Conservation (phyloP, 176 grass and related monocot species). For the Calamus simplicifolius region DNA sequence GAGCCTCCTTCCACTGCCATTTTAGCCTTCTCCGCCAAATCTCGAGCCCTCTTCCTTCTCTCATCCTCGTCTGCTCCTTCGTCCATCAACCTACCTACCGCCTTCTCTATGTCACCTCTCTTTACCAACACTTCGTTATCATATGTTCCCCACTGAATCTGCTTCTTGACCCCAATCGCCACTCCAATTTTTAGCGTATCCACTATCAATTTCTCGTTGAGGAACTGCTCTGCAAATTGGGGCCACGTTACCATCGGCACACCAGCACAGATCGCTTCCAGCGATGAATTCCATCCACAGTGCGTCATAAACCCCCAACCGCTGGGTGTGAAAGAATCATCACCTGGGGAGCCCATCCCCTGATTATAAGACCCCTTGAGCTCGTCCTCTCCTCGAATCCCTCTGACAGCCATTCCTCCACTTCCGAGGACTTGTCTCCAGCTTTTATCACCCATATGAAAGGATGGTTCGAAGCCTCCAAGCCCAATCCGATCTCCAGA, state of each 20-base stretch:
- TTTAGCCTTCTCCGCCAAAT: constrained; percentile 15
- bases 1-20: constrained; percentile 34
- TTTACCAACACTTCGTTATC: constrained; percentile 2
- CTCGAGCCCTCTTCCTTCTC: constrained; percentile 13
- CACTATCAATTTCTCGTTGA: constrained; percentile 5
- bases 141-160: constrained; percentile 4
- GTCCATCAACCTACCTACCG: constrained; percentile 18
- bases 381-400: not conserved
- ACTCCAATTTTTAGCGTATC: not conserved
- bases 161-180: constrained; percentile 11
- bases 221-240: not conserved
- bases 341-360: not conserved
- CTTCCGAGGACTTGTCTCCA: not conserved
- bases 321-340: not conserved
- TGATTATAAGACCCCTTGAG: constrained; percentile 6
- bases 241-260: not conserved
- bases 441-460: not conserved
- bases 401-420: not conserved
- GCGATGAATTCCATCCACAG: not conserved
- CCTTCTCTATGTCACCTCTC: constrained; percentile 15
- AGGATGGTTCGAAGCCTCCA: not conserved
- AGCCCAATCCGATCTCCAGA: constrained; percentile 54
- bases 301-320: not conserved
- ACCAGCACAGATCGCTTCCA: not conserved
- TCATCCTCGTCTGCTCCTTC: not conserved